Base-by-base conservation (phyloP, 2,329 filamentous ascomycete species). In the Penicillium verrucosum region DNA sequence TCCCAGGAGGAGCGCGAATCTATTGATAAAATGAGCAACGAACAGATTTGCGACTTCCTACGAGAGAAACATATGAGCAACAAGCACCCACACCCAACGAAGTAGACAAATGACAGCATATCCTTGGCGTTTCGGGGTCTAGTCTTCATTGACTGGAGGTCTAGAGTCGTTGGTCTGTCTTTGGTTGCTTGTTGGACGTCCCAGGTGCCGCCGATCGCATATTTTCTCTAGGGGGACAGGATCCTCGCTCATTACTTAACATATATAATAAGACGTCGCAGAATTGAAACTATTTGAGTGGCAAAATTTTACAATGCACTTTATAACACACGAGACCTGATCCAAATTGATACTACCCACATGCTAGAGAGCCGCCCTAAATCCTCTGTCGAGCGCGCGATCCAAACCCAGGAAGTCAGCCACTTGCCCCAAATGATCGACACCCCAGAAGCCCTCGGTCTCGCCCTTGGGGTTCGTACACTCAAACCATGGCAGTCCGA, bases 401-500 rank as follows among this genome's bases (percentile, higher is more conserved):
- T 85, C 78, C 54, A 86, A 61, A 0, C 77, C 81, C 56, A 86
- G 61, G 67, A 81, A 80, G 54, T 82, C 77, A 36, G 76, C 73
- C 5, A 86, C 73, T 63, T 81, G 78, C 1, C 80, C 83, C 41
- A 87, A 60, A 68, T 85, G 82, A 73, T 86, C 84, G 10, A 87
- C 78, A 0, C 84, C 84, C 80, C 81, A 87, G 64, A 82, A 86
- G 0, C 72, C 71, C 60, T 86, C 82, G 34, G 68, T 83, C 65
- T 81, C 70, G 0, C 83, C 83, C 53, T 81, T 73, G 7, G 68
- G 50, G 67, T 85, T 84, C 43, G 79, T 83, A 52, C 82, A 84
- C 70, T 75, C 72, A 65, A 85, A 82, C 80, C 81, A 87, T 0
- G 84, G 84, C 51, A 86, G 64, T 1, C 84, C 84, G 74, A 87